phyloP scores from a whole-genome alignment of 257 asterid species.

The Solanum appendiculatum region DNA sequence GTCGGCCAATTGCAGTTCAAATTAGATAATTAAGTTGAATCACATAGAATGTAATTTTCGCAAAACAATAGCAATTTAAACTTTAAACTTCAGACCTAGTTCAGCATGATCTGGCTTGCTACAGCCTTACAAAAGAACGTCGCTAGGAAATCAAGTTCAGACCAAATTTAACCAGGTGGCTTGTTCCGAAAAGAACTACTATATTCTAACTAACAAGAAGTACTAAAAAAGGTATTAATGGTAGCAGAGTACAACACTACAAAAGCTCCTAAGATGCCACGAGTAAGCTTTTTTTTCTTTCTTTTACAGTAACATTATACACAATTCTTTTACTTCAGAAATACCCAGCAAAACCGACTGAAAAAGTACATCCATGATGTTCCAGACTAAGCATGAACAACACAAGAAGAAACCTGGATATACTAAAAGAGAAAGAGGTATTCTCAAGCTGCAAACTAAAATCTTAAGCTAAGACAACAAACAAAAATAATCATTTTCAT shows the following conservation, averaged over 20 bases:
- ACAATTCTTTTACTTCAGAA: neutral
- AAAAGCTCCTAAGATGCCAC: neutral
- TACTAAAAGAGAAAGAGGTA: neutral
- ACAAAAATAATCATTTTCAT: neutral
- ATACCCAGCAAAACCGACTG: neutral
- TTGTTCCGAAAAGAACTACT: neutral
- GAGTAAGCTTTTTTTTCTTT: neutral
- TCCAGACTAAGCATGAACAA: neutral
- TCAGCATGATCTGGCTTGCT: neutral
- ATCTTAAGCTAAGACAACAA: neutral
- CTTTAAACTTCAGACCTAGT: neutral
- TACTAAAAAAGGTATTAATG: neutral
- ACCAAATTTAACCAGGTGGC: neutral
- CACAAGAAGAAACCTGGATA: neutral
- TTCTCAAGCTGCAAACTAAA: neutral
- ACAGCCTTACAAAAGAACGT: neutral
- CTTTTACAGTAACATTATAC: neutral
- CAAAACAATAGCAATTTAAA: neutral
- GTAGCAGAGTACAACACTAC: neutral
- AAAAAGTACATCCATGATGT: neutral
- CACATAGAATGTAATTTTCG: neutral
- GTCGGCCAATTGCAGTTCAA: neutral
- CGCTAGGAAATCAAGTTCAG: neutral
- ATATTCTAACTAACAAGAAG: neutral
- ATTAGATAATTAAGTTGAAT: neutral